Conservation (phyloP, 169 alveolate genomes). For the Fabrea salina region DNA sequence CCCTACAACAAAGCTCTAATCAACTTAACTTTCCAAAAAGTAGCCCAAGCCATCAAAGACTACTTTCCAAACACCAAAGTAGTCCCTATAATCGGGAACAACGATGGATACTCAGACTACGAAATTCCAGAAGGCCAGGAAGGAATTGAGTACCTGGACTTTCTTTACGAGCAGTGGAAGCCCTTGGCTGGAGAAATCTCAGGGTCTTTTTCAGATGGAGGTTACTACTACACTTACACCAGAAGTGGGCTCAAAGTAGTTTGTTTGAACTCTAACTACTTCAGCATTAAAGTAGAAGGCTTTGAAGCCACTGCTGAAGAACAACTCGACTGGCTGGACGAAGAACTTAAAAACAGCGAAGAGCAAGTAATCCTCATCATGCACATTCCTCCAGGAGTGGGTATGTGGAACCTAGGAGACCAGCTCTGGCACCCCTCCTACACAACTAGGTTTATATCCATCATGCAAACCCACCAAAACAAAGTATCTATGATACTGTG, state of each 20-base stretch:
- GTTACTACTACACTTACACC: background rate
- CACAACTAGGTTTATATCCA: background rate
- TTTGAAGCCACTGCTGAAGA: background rate
- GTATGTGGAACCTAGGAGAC: background rate
- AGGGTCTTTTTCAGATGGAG: background rate
- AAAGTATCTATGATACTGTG: background rate
- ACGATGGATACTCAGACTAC: background rate
- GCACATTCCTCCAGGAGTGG: slow-evolving; percentile 16
- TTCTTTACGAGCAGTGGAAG: background rate
- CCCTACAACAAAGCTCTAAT: background rate
- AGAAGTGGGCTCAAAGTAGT: background rate
- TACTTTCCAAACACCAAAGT: slow-evolving; percentile 16
- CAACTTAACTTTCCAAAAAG: background rate
- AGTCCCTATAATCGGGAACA: slow-evolving; percentile 15
- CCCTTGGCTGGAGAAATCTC: background rate
- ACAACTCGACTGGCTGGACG: slow-evolving; percentile 6
- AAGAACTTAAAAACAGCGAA: background rate
- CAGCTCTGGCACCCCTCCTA: background rate
- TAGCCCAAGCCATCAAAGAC: background rate
- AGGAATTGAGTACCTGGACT: background rate
- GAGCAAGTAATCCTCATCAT: background rate
- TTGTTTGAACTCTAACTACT: background rate
- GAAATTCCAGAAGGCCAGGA: background rate
- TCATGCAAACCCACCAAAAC: background rate
- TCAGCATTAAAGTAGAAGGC: background rate